These are phyloP conservation scores for Aspergillus sp. DNA, from an alignment of 2,329 filamentous ascomycete genomes.

Conservation along the genomic window DNA sequence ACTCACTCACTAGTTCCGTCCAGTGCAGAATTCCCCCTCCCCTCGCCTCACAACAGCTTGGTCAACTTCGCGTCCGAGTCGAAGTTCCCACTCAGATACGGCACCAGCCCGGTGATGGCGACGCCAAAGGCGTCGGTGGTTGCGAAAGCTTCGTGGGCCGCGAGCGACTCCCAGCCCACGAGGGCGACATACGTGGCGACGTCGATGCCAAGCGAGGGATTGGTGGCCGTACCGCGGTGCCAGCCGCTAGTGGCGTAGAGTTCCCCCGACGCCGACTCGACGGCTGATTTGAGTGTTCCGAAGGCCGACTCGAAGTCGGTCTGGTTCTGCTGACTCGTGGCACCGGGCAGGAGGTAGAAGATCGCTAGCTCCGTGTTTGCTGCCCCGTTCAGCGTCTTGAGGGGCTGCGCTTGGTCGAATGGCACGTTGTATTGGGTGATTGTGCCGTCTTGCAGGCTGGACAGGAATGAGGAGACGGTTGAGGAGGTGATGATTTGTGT, in stretches of 20 bases:
- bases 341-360: not conserved
- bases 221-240: not conserved
- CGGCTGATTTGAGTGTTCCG: not conserved
- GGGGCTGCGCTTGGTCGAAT: not conserved
- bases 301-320: not conserved
- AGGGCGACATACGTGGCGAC: not conserved
- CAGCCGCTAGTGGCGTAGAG: not conserved
- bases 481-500: not conserved
- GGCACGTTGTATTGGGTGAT: not conserved
- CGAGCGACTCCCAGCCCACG: not conserved
- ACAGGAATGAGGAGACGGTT: not conserved
- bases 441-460: not conserved
- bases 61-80: not conserved
- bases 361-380: not conserved
- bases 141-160: not conserved
- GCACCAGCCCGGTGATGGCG: not conserved
- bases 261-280: not conserved
- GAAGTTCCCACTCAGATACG: not conserved
- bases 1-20: not conserved
- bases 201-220: not conserved
- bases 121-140: not conserved
- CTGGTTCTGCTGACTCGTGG: not conserved
- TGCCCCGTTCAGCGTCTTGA: not conserved
- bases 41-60: not conserved
- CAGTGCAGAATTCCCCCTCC: too few relatives aligned